A percentile compares a stretch with the other conserved stretches of the same genome.
phyloP scores from a whole-genome alignment of 1,139 yeast species.

The Candida sp. region DNA sequence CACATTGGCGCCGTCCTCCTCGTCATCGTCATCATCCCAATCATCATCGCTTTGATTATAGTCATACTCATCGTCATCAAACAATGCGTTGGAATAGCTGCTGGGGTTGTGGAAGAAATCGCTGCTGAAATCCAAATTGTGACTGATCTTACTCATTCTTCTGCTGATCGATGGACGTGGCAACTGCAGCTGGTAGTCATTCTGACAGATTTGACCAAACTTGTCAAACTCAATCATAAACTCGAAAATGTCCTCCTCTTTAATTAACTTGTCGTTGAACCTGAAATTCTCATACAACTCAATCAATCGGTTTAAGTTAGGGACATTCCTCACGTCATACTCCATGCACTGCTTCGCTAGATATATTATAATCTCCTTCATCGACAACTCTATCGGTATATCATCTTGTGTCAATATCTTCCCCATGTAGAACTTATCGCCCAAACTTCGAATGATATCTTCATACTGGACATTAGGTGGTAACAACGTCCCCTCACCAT shows the following conservation, averaged over 20 bases:
- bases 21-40: conserved; percentile 2
- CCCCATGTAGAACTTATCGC: conserved; percentile 53
- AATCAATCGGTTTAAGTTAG: conserved; percentile 39
- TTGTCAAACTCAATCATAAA: conserved; percentile 52
- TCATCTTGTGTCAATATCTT: conserved; percentile 39
- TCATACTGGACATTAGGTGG: conserved; percentile 68
- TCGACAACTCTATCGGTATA: conserved; percentile 46
- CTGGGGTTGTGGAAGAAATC: conserved; percentile 4
- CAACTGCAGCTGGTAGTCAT: conserved; percentile 16
- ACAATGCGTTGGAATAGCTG: conserved; percentile 4
- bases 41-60: conserved; percentile 7
- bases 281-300: conserved; percentile 70
- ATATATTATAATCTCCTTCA: conserved; percentile 48
- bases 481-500: conserved; percentile 35
- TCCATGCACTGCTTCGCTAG: conserved; percentile 16
- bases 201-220: conserved; percentile 19
- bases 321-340: conserved; percentile 12
- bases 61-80: conserved; percentile 9
- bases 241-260: conserved; percentile 61
- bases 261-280: conserved; percentile 67
- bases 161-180: conserved; percentile 9
- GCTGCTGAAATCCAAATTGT: conserved; percentile 6
- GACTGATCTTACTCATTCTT: conserved; percentile 8
- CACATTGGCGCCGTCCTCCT: conserved; percentile 1
- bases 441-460: conserved; percentile 62